Evolutionary conservation across 1,139 yeast genomes (phyloP).

Genomic region (Yamadazyma triangularis): DNA sequence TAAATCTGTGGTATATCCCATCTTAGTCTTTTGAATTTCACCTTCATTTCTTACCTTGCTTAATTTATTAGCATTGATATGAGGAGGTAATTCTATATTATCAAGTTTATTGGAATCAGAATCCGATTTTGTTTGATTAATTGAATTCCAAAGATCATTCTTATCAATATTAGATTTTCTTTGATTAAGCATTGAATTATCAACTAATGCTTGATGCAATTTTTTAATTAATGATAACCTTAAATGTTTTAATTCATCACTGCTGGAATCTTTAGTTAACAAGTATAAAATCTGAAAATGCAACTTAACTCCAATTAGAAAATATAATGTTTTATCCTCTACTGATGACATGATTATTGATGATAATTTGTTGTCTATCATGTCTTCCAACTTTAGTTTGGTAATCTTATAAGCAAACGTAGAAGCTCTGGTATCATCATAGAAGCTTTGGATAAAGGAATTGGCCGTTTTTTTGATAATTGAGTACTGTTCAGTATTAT

Average conservation of each 20-base stretch:
- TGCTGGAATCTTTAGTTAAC: slow-evolving; percentile 1
- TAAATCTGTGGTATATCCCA: slow-evolving; percentile 13
- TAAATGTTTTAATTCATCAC: slow-evolving; percentile 5
- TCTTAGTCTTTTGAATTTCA: slow-evolving; percentile 7
- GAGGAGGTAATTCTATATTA: slow-evolving; percentile 35
- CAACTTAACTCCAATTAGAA: slow-evolving; percentile 25
- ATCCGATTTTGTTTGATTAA: slow-evolving; percentile 9
- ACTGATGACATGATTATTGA: slow-evolving; percentile 24
- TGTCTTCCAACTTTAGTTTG: slow-evolving; percentile 19
- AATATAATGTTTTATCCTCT: slow-evolving; percentile 28
- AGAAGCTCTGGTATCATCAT: background rate
- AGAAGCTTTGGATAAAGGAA: slow-evolving; percentile 2
- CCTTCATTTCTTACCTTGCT: slow-evolving; percentile 8
- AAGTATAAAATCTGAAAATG: slow-evolving; percentile 15
- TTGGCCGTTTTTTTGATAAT: slow-evolving; percentile 4
- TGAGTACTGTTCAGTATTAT: slow-evolving; percentile 8
- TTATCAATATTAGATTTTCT: slow-evolving; percentile 5
- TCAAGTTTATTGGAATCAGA: slow-evolving; percentile 24
- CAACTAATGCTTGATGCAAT: slow-evolving; percentile 5
- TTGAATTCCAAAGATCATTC: slow-evolving; percentile 5
- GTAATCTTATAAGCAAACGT: slow-evolving; percentile 9
- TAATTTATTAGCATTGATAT: slow-evolving; percentile 30
- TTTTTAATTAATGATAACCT: slow-evolving; percentile 1
- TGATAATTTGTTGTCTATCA: slow-evolving; percentile 20
- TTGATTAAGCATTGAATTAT: slow-evolving; percentile 1